A percentile compares a stretch with the other conserved stretches of the same genome.
Conservation (phyloP, 176 grass and related monocot species). For the Themeda triandra region DNA sequence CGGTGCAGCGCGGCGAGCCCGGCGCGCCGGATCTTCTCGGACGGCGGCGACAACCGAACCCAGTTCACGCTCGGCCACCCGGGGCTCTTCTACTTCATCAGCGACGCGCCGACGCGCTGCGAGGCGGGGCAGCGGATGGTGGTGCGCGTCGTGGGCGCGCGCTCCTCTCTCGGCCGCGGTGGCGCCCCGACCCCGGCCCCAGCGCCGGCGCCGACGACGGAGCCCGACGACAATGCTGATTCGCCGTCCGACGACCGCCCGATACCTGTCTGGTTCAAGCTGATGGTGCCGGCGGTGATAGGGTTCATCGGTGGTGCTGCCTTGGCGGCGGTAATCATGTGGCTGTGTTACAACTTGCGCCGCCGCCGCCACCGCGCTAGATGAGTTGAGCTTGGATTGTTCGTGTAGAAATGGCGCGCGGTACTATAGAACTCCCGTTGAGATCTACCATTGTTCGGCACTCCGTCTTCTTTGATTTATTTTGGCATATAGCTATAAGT, state of each 20-base stretch:
- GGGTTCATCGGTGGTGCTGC: neutral
- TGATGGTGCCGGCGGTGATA: neutral
- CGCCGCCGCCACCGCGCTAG: too few species aligned
- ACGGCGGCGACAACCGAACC: neutral
- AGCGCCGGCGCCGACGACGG: neutral
- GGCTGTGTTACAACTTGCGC: neutral
- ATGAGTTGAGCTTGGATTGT: neutral
- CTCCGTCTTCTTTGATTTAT: neutral
- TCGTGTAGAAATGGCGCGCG: neutral
- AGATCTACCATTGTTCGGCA: neutral
- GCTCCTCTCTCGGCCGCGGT: neutral
- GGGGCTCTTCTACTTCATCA: slow-evolving; percentile 2
- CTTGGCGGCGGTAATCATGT: neutral
- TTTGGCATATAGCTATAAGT: neutral
- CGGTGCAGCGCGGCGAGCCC: neutral
- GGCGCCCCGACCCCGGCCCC: neutral
- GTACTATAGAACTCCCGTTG: neutral
- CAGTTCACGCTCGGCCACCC: neutral
- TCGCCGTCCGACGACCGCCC: neutral
- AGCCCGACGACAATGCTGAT: fast-evolving
- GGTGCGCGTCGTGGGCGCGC: neutral
- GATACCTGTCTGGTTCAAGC: neutral
- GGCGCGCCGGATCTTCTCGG: neutral
- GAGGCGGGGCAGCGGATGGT: neutral
- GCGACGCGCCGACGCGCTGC: neutral